Percentiles rank a stretch among this genome's conserved stretches.
Evolutionary conservation across 345 rosid genomes (phyloP).

Genomic region (Physaria fendleri): DNA sequence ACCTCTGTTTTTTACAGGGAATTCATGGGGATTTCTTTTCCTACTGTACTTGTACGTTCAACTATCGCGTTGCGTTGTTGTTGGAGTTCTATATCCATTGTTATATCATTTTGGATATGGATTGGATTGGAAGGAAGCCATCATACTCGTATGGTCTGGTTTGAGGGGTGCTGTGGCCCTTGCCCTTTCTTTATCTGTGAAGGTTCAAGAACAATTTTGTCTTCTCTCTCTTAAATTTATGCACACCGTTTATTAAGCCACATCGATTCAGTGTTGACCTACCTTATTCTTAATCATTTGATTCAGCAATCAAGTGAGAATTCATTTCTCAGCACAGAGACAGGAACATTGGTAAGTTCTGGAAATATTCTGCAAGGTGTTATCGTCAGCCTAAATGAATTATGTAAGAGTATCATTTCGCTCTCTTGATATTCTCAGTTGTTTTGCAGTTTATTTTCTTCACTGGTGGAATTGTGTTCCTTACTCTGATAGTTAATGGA

Average conservation of each 20-base stretch:
- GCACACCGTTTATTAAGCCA: too few species aligned
- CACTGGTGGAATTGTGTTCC: constrained; percentile 92
- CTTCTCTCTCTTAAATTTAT: too few species aligned
- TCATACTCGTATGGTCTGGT: constrained; percentile 83
- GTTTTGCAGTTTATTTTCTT: constrained; percentile 72
- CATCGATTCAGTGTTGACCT: too few species aligned
- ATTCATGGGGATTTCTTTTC: constrained; percentile 73
- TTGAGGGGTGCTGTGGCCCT: constrained; percentile 92
- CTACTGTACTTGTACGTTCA: constrained; percentile 73
- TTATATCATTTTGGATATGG: constrained; percentile 77
- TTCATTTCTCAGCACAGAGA: constrained; percentile 46
- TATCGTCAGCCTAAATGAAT: too few species aligned
- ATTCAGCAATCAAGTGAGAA: constrained; percentile 57
- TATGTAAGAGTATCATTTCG: too few species aligned
- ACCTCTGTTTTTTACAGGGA: constrained; percentile 44
- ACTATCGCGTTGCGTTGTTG: constrained; percentile 62
- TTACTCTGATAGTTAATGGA: constrained; percentile 84
- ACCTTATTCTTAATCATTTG: constrained; percentile 1
- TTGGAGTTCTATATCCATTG: constrained; percentile 62
- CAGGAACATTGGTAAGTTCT: constrained; percentile 70
- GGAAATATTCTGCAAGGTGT: too few species aligned
- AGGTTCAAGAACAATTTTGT: too few species aligned
- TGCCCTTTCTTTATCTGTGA: constrained; percentile 79
- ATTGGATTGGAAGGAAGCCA: constrained; percentile 87
- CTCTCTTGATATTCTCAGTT: constrained; percentile 8